Conservation (phyloP, 768 basidiomycete genomes). For the Amanita muscaria region DNA sequence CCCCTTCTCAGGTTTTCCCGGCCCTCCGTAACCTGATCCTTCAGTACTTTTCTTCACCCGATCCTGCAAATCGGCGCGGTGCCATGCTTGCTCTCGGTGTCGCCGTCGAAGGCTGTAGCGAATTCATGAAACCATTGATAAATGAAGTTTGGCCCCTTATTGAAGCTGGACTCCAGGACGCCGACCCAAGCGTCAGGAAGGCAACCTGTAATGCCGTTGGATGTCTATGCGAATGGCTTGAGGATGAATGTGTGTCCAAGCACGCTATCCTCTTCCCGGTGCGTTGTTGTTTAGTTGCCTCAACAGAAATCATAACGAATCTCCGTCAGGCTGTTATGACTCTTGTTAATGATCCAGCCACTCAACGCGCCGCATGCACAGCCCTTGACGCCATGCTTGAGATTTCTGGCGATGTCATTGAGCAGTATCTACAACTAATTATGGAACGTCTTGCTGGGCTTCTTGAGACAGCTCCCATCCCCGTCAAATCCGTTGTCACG, state of each 20-base stretch:
- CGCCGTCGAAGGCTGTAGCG: constrained; percentile 93
- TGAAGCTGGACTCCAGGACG: constrained; percentile 79
- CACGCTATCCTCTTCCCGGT: constrained; percentile 85
- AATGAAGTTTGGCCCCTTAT: constrained; percentile 89
- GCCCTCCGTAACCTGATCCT: constrained; percentile 75
- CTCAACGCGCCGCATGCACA: constrained; percentile 91
- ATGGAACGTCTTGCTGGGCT: constrained; percentile 90
- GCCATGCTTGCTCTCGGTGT: constrained; percentile 95
- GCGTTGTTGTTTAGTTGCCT: constrained; percentile 19
- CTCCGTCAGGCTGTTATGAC: constrained; percentile 71
- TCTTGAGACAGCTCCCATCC: constrained; percentile 76
- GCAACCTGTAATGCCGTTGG: constrained; percentile 95
- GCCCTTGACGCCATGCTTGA: constrained; percentile 95
- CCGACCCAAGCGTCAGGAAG: constrained; percentile 80
- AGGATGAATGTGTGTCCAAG: constrained; percentile 81
- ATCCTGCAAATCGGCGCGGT: constrained; percentile 76
- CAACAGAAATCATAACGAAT: constrained; percentile 4
- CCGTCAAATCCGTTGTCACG: constrained; percentile 90
- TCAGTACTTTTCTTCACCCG: constrained; percentile 74
- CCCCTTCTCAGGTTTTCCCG: constrained; percentile 94
- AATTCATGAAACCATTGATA: constrained; percentile 95
- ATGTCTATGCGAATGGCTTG: constrained; percentile 95
- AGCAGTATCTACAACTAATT: constrained; percentile 84
- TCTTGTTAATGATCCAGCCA: constrained; percentile 77
- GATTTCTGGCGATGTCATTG: constrained; percentile 84